phyloP scores from a whole-genome alignment of 2,329 filamentous ascomycete genomes.

The Teratosphaeria zuluensis region DNA sequence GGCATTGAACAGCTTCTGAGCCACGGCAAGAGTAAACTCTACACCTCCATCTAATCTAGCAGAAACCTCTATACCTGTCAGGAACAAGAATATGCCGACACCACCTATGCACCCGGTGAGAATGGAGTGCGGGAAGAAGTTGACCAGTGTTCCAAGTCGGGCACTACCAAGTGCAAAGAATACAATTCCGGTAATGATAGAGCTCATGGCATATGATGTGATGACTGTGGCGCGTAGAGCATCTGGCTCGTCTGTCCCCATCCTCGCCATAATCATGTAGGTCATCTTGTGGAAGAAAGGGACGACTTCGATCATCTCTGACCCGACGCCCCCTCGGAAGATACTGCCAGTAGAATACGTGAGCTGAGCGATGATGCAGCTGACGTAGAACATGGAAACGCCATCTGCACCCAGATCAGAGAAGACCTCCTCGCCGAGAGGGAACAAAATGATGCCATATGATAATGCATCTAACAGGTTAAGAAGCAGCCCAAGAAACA shows the following conservation, averaged over 20 bases:
- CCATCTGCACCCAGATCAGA: slow-evolving; percentile 79
- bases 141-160: slow-evolving; percentile 81
- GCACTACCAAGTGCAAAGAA: slow-evolving; percentile 88
- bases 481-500: slow-evolving; percentile 76
- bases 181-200: slow-evolving; percentile 78
- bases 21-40: slow-evolving; percentile 66
- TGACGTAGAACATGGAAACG: slow-evolving; percentile 98
- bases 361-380: slow-evolving; percentile 87
- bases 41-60: slow-evolving; percentile 79
- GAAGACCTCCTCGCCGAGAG: slow-evolving; percentile 78
- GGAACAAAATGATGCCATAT: slow-evolving; percentile 86
- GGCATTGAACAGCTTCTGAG: slow-evolving; percentile 61
- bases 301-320: slow-evolving; percentile 96
- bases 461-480: slow-evolving; percentile 93
- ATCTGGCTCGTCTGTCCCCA: slow-evolving; percentile 72
- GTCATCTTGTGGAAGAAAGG: slow-evolving; percentile 99
- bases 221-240: slow-evolving; percentile 92
- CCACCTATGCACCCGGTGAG: slow-evolving; percentile 95
- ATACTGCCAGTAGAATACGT: slow-evolving; percentile 82
- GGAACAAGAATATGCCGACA: slow-evolving; percentile 87
- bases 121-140: slow-evolving; percentile 94
- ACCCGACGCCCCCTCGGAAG: slow-evolving; percentile 85
- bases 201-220: slow-evolving; percentile 79
- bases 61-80: slow-evolving; percentile 88
- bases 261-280: slow-evolving; percentile 65